Evolutionary conservation across 805 yeast genomes (phyloP), one percentile per base, ranked within the genome.

Genomic region (Candida fluviatilis): DNA sequence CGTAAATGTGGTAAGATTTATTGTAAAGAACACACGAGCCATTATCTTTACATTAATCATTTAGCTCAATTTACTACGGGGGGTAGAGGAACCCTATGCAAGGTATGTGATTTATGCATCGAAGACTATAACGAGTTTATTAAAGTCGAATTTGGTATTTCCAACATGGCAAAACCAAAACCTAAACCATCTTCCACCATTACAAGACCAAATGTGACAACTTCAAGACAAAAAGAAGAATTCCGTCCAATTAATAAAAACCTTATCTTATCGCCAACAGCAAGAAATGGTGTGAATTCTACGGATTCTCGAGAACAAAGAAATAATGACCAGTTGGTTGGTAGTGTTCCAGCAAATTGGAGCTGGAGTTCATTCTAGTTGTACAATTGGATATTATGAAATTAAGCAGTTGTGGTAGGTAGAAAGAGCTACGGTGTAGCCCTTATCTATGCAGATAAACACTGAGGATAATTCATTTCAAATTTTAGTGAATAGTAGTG

Each of bases 1-100:
- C 75, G 95, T 38, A 81, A 82, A 55, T 85, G 95, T 58, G 95
- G 95, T 26, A 87, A 84, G 29, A 76, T 85, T 15, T 85, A 77
- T 52, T 85, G 95, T 58, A 76, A 78, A 24, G 78, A 74, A 43
- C 90, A 86, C 58, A 71, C 81, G 3, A 64, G 73, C 5, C 81
- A 78, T 50, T 66, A 66, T 64, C 56, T 76, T 45, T 69, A 79
- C 61, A 66, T 77, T 53, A 66, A 80, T 54, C 64, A 72, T 51
- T 57, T 75, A 60, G 78, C 93, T 25, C 78, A 77, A 46, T 80
- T 79, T 46, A 73, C 80, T 49, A 76, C 82, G 38, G 87, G 82
- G 15, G 80, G 84, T 5, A 63, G 78, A 37, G 91, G 91, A 3
- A 66, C 76, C 11, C 62, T 82, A 19, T 75, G 81, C 15, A 78